These are phyloP conservation scores for Boletus reticuloceps DNA, from an alignment of 768 basidiomycete genomes.

Conservation along the genomic window DNA sequence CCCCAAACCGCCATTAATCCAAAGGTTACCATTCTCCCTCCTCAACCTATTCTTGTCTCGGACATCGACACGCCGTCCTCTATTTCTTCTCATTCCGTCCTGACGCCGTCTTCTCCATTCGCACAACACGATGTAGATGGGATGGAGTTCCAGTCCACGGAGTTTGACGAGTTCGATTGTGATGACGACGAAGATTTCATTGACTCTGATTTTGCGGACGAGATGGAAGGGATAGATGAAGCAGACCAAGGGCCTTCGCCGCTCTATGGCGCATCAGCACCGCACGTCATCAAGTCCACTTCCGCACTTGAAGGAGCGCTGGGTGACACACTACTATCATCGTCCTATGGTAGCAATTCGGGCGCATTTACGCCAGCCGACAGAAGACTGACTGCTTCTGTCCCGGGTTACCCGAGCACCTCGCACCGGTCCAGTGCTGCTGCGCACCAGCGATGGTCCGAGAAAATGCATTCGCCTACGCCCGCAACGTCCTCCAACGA, in stretches of 20 bases:
- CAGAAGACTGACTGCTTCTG: constrained; percentile 31
- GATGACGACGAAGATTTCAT: constrained; percentile 32
- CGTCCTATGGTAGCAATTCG: constrained; percentile 8
- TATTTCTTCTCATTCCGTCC: constrained; percentile 30
- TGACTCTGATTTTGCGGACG: constrained; percentile 34
- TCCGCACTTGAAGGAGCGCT: constrained; percentile 32
- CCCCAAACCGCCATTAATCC: constrained; percentile 24
- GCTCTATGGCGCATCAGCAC: constrained; percentile 21
- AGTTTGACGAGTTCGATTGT: constrained; percentile 32
- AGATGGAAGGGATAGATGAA: constrained; percentile 31
- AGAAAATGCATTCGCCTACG: constrained; percentile 16
- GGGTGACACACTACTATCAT: constrained; percentile 18
- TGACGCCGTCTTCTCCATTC: constrained; percentile 32
- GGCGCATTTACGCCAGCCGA: constrained; percentile 20
- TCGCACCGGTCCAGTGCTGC: constrained; percentile 17
- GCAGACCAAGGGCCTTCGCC: constrained; percentile 5
- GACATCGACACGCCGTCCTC: constrained; percentile 33
- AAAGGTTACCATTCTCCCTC: constrained; percentile 27
- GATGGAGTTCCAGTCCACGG: constrained; percentile 16
- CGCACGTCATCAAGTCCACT: constrained; percentile 30
- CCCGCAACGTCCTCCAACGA: neutral
- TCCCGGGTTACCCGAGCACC: constrained; percentile 28
- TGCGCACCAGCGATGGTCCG: constrained; percentile 15
- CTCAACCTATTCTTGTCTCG: constrained; percentile 19
- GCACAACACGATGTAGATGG: constrained; percentile 12